Base-by-base conservation (phyloP, 495 filamentous ascomycete genomes). In the Penicillium antarcticum region DNA sequence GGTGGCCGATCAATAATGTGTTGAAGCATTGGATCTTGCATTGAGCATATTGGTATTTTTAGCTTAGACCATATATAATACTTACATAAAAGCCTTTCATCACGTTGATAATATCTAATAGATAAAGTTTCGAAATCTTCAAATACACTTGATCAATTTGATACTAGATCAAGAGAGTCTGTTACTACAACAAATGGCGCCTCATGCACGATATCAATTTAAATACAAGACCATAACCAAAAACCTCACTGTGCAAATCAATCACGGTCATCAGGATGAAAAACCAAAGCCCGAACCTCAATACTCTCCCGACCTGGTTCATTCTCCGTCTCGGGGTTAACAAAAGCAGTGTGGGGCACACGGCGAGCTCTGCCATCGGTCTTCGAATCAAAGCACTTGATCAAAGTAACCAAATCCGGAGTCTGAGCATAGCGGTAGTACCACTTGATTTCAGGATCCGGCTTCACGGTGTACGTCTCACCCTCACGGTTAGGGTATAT, bases 341-440 rank as follows among this genome's bases (percentile, higher is more conserved):
- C 68, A 69, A 89, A 87, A 3, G 85, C 83, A 4, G 76, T 74
- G 61, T 89, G 86, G 42, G 84, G 85, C 42, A 80, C 75, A 1
- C 79, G 56, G 6, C 77, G 67, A 21, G 74, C 76, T 18, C 78
- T 53, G 2, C 77, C 77, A 65, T 79, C 79, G 19, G 73, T 62
- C 77, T 85, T 82, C 6, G 77, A 80, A 67, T 87, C 84, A 68
- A 84, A 87, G 58, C 85, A 88, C 69, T 88, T 88, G 65, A 89
- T 86, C 42, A 89, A 55, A 21, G 80, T 70, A 10, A 85, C 81
- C 70, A 87, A 70, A 42, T 81, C 70, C 5, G 85, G 81, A 17
- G 73, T 73, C 59, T 86, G 77, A 11, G 61, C 65, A 19, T 69
- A 68, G 6, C 80, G 67, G 56, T 79, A 81, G 48, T 75, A 72